These are phyloP conservation scores for Chamaenerion angustifolium DNA, from an alignment of 345 rosid genomes.

Conservation along the genomic window DNA sequence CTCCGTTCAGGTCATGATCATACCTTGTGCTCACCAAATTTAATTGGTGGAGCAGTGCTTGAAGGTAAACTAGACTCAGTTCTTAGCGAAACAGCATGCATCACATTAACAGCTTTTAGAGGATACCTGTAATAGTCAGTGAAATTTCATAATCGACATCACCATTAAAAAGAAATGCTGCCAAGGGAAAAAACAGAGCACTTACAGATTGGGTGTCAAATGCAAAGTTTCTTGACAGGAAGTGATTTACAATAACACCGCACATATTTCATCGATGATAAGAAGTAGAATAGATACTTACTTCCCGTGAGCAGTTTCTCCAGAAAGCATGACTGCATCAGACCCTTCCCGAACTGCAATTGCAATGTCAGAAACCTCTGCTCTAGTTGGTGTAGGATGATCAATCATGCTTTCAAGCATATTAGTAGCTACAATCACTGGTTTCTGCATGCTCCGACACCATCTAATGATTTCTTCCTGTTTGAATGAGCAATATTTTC, in stretches of 20 bases:
- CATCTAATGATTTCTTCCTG: constrained; percentile 88
- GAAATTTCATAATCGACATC: constrained; percentile 1
- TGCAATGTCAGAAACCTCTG: constrained; percentile 94
- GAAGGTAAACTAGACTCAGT: constrained; percentile 74
- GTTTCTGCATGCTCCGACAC: constrained; percentile 77
- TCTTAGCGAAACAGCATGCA: constrained; percentile 87
- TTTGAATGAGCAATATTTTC: constrained; percentile 5
- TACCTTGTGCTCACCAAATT: constrained; percentile 45
- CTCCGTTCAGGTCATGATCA: constrained; percentile 4
- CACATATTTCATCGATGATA: too few species aligned
- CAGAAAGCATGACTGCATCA: constrained; percentile 96
- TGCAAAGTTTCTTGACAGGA: too few species aligned
- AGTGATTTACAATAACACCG: neutral
- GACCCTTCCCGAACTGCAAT: constrained; percentile 94
- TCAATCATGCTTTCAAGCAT: constrained; percentile 97
- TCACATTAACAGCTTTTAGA: constrained; percentile 80
- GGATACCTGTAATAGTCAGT: constrained; percentile 40
- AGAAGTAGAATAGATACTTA: constrained; percentile 18
- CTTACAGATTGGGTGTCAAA: too few species aligned
- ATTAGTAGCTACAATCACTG: constrained; percentile 92
- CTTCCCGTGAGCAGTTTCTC: constrained; percentile 99
- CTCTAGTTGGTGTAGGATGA: constrained; percentile 98
- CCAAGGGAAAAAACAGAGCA: too few species aligned
- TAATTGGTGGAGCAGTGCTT: constrained; percentile 35
- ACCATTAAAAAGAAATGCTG: neutral